Evolutionary conservation across 169 alveolate genomes (phyloP).

Genomic region (Plasmodium coatneyi): DNA sequence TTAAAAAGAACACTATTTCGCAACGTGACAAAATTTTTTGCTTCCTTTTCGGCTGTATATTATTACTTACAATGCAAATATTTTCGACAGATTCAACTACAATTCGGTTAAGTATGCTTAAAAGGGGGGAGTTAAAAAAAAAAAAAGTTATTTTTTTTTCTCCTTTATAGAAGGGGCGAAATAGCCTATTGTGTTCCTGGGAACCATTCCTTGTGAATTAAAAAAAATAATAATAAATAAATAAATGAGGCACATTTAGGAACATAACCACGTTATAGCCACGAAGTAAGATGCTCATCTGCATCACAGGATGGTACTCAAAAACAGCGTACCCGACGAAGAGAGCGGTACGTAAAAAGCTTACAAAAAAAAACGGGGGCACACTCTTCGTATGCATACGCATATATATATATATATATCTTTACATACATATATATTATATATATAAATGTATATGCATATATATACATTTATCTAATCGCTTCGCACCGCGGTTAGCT

Average conservation of each 20-base stretch:
- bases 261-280: not conserved
- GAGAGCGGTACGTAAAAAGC: not conserved
- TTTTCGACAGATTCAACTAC: not conserved
- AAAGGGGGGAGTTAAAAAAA: not conserved
- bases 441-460: too few relatives aligned
- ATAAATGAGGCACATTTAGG: not conserved
- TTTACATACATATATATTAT: not conserved
- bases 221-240: too few relatives aligned
- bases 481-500: not conserved
- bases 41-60: not conserved
- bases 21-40: not conserved
- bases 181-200: not conserved
- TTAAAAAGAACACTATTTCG: not conserved
- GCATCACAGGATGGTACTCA: not conserved
- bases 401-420: not conserved
- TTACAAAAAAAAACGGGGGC: not conserved
- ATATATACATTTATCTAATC: too few relatives aligned
- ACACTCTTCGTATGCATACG: not conserved
- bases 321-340: not conserved
- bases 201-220: not conserved
- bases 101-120: not conserved
- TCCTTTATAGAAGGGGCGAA: not conserved
- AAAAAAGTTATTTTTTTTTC: not conserved
- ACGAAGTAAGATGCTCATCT: not conserved
- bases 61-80: not conserved